Percentiles rank a stretch among this genome's conserved stretches.
These are phyloP conservation scores for Moesziomyces antarcticus DNA, from an alignment of 1,284 basidiomycete species.

Conservation along the genomic window DNA sequence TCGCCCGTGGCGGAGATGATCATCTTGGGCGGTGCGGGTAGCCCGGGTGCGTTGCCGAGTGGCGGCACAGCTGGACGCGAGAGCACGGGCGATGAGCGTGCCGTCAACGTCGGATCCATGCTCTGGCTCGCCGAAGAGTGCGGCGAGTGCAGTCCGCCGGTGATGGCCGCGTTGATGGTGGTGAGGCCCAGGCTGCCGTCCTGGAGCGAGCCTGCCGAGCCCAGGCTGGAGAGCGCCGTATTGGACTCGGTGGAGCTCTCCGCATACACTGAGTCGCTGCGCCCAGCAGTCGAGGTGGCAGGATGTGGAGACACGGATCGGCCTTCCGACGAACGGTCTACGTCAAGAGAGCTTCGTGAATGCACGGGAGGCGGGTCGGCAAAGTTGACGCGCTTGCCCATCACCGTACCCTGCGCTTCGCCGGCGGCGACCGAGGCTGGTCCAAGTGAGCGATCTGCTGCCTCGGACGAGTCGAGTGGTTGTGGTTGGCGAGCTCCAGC, in stretches of 20 bases:
- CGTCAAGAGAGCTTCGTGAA: slow-evolving; percentile 9
- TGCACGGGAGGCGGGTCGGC: slow-evolving; percentile 3
- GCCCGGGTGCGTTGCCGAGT: slow-evolving; percentile 1
- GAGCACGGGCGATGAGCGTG: slow-evolving; percentile 31
- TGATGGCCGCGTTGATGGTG: slow-evolving; percentile 45
- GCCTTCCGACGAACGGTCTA: slow-evolving; percentile 16
- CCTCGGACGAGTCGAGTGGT: background rate
- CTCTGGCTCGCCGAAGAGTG: slow-evolving; percentile 20
- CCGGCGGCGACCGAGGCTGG: too few species aligned
- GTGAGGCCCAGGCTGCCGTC: slow-evolving; percentile 44
- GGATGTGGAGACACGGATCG: slow-evolving; percentile 25
- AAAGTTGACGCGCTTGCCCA: slow-evolving; percentile 41
- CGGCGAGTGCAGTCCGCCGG: slow-evolving; percentile 34
- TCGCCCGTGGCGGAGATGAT: slow-evolving; percentile 25
- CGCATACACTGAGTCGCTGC: slow-evolving; percentile 27
- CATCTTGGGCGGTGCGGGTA: slow-evolving; percentile 35
- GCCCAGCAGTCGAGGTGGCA: slow-evolving; percentile 1
- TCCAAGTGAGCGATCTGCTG: background rate
- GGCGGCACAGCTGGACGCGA: slow-evolving; percentile 20
- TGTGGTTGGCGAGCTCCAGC: background rate
- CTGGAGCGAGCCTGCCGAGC: slow-evolving; percentile 36
- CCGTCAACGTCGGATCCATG: slow-evolving; percentile 26
- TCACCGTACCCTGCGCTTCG: slow-evolving; percentile 7
- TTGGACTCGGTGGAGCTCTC: slow-evolving; percentile 53
- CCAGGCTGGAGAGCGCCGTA: slow-evolving; percentile 39